A percentile compares a stretch with the other conserved stretches of the same genome.
Conservation (phyloP, 345 rosid species). For the Salix dunnii region DNA sequence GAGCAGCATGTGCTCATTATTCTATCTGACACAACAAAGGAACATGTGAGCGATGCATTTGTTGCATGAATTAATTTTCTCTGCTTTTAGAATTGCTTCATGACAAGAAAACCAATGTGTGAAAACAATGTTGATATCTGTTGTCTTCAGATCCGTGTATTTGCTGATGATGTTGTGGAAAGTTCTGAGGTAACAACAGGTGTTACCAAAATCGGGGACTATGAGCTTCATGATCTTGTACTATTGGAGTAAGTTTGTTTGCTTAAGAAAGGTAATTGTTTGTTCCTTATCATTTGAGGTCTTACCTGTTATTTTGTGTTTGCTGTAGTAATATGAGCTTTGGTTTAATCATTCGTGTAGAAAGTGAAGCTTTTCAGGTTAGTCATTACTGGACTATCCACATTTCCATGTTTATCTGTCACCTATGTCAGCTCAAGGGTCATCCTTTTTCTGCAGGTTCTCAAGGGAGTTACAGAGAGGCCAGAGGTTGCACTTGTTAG, state of each 20-base stretch:
- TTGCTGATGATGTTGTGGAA: slow-evolving; percentile 94
- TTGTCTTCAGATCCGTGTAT: slow-evolving; percentile 66
- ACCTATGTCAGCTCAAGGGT: background rate
- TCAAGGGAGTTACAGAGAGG: slow-evolving; percentile 92
- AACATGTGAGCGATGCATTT: slow-evolving; percentile 56
- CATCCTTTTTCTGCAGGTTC: slow-evolving; percentile 46
- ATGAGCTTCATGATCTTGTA: slow-evolving; percentile 95
- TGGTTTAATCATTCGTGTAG: slow-evolving; percentile 92
- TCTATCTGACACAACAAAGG: slow-evolving; percentile 88
- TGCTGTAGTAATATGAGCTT: slow-evolving; percentile 75
- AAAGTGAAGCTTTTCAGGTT: slow-evolving; percentile 95
- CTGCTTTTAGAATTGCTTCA: background rate
- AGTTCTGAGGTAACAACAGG: slow-evolving; percentile 97
- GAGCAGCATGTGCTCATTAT: slow-evolving; percentile 90
- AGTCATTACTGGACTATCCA: background rate
- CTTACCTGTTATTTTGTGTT: slow-evolving; percentile 19
- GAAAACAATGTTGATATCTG: slow-evolving; percentile 8
- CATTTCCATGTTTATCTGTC: background rate
- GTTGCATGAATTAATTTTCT: background rate
- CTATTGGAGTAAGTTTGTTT: slow-evolving; percentile 71
- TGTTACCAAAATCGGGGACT: slow-evolving; percentile 78
- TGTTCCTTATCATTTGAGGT: slow-evolving; percentile 1
- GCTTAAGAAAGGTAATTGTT: slow-evolving; percentile 1
- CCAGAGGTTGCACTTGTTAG: slow-evolving; percentile 78
- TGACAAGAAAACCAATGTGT: background rate